Evolutionary conservation across 75 land plant genomes (phyloP).

Genomic region (Adiantum capillusveneris): DNA sequence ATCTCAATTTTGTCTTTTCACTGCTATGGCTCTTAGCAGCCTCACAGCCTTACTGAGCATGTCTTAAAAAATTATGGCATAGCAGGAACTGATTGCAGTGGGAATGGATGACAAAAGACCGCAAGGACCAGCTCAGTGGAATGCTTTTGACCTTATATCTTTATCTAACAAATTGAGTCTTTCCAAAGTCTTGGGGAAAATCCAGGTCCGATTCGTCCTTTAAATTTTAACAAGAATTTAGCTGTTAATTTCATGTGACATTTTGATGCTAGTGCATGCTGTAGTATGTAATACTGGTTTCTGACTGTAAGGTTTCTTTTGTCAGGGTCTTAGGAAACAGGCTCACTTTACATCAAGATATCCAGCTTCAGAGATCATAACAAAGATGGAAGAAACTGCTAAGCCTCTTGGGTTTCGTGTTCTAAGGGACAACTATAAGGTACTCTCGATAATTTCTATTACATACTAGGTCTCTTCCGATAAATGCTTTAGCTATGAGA

Average conservation of each 20-base stretch:
- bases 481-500: too few relatives aligned
- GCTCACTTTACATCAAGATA: constrained; percentile 23
- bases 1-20: too few relatives aligned
- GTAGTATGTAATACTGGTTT: too few relatives aligned
- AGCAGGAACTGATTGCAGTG: too few relatives aligned
- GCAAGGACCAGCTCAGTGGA: constrained; percentile 10
- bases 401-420: constrained; percentile 75
- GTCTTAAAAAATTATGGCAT: too few relatives aligned
- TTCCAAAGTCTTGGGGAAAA: constrained; percentile 56
- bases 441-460: too few relatives aligned
- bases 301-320: background rate
- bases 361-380: constrained; percentile 31
- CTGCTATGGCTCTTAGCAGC: too few relatives aligned
- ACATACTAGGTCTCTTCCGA: too few relatives aligned
- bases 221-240: too few relatives aligned
- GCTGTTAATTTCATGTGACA: background rate
- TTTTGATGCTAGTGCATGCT: background rate
- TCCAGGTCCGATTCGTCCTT: too few relatives aligned
- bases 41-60: too few relatives aligned
- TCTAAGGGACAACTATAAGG: constrained; percentile 75
- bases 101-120: too few relatives aligned
- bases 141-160: constrained; percentile 79
- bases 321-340: constrained; percentile 34
- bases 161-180: constrained; percentile 56
- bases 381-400: constrained; percentile 74